A percentile compares a stretch with the other conserved stretches of the same genome.
These are phyloP conservation scores for Penicillium canescens DNA, from an alignment of 495 filamentous ascomycete species.

Conservation along the genomic window DNA sequence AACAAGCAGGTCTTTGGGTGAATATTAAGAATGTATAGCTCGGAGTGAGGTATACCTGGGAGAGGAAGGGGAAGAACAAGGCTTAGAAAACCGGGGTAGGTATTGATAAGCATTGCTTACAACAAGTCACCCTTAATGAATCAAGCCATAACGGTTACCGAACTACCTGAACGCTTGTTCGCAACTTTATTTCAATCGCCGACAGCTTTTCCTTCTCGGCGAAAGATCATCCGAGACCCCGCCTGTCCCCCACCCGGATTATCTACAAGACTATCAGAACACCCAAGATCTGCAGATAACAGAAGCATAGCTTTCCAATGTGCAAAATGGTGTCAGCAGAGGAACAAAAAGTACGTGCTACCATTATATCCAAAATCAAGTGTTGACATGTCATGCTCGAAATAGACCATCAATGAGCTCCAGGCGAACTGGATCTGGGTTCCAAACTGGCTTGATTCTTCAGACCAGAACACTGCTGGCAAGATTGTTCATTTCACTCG, in stretches of 20 bases:
- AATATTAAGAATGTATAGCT: too few species aligned
- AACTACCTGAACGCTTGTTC: not conserved
- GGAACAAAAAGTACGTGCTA: not conserved
- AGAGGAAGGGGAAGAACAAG: too few species aligned
- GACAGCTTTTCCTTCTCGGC: not conserved
- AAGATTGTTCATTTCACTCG: conserved; percentile 30
- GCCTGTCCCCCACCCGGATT: not conserved
- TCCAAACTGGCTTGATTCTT: conserved; percentile 36
- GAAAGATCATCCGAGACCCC: conserved; percentile 1
- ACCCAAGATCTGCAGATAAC: not conserved
- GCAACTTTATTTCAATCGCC: not conserved
- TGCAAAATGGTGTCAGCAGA: not conserved
- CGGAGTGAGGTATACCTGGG: too few species aligned
- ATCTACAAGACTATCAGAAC: not conserved
- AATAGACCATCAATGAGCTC: conserved; percentile 33
- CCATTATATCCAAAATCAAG: not conserved
- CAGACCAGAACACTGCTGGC: conserved; percentile 27
- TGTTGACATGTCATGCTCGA: not conserved
- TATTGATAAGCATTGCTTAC: too few species aligned
- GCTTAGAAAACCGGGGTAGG: too few species aligned
- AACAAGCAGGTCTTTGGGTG: too few species aligned
- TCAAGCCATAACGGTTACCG: conserved; percentile 7
- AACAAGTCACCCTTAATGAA: too few species aligned
- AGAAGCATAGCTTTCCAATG: not conserved
- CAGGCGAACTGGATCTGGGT: conserved; percentile 40